Evolutionary conservation across 306 rosid genomes (phyloP).

Genomic region (Fragaria nilgerrensis): DNA sequence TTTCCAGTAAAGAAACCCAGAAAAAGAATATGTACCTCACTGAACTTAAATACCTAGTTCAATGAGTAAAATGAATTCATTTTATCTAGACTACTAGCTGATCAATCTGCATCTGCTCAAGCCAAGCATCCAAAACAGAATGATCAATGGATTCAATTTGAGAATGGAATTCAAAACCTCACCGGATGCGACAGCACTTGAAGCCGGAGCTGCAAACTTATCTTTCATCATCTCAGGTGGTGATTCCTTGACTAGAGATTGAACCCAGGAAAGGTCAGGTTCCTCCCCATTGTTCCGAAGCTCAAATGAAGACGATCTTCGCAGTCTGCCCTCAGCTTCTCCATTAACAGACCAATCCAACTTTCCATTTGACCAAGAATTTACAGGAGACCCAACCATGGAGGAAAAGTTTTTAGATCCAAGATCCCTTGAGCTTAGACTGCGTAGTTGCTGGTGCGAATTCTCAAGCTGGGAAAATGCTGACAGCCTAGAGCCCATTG

Average conservation of each 20-base stretch:
- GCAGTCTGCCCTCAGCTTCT: conserved; percentile 43
- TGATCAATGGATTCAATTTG: conserved; percentile 65
- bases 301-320: conserved; percentile 53
- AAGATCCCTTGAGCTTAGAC: conserved; percentile 72
- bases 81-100: conserved; percentile 60
- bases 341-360: conserved; percentile 68
- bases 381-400: conserved; percentile 61
- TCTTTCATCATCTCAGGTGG: conserved; percentile 70
- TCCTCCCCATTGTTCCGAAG: conserved; percentile 69
- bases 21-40: conserved; percentile 40
- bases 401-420: conserved; percentile 50
- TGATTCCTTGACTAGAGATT: conserved; percentile 81
- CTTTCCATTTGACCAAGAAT: conserved; percentile 68
- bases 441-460: conserved; percentile 61
- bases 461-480: conserved; percentile 65
- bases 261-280: conserved; percentile 91
- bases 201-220: conserved; percentile 39
- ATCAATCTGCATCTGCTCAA: conserved; percentile 94
- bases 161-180: conserved; percentile 54
- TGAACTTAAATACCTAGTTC: conserved; percentile 41
- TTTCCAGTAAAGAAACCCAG: conserved; percentile 31
- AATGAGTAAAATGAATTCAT: conserved; percentile 39
- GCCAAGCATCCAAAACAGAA: conserved; percentile 84
- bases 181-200: conserved; percentile 49
- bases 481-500: conserved; percentile 58